Evolutionary conservation across 306 rosid genomes (phyloP), one percentile per base, ranked within the genome.

Genomic region (Mimosa bimucronata): DNA sequence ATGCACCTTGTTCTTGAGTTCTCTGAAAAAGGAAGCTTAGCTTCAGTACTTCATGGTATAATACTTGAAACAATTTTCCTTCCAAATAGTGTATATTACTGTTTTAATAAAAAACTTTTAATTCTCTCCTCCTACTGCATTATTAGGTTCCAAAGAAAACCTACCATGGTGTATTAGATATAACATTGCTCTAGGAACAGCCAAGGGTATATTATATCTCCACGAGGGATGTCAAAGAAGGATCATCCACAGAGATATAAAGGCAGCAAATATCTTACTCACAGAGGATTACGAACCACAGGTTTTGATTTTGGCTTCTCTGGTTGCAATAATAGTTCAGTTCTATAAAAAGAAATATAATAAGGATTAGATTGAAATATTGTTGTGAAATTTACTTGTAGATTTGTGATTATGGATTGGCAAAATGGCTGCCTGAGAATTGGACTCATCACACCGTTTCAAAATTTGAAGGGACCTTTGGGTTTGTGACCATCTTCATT

Each of bases 361-460:
- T 26, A 10, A 28, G 26, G 19, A 52, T 30, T 64, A 41, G 72
- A 41, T 38, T 77, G 19, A 71, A 71, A 44, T 3, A 34, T 34
- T 34, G 12, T 26, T 18, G 30, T n/a, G 41, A 40, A 41, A 14
- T 37, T 73, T 76, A 71, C 30, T 7, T 8, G 29, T 91, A 94
- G 97, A 86, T 94, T 64, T 94, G 98, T 79, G 98, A 94, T 88
- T 94, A 91, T 60, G 98, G 97, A 70, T 90, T 94, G 57, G 97
- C 98, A 68, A 94, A 94, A 81, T 94, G 98, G 98, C 90, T 94
- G 25, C 98, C 98, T 28, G 88, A 91, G 89, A 83, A 88, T 34
- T 94, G 98, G 95, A 91, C 98, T 73, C 98, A 94, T 73, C 95
- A 86, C 84, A 87, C 79, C 0, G 83, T 90, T 68, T 89, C 94